phyloP scores from a whole-genome alignment of 805 yeast genomes.

The Candida michaelii region DNA sequence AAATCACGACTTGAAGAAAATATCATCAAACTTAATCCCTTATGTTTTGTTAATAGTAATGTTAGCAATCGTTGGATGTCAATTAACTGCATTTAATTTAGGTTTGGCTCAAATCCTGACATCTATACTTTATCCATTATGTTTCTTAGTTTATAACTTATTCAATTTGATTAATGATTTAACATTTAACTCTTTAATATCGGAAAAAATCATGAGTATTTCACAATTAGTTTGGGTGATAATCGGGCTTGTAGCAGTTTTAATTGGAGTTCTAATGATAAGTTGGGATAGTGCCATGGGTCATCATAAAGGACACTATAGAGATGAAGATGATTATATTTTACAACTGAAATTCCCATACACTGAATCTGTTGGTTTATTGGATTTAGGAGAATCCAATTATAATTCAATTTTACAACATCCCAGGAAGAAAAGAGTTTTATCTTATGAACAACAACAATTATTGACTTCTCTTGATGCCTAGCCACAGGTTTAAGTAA shows the following conservation, averaged over 20 bases:
- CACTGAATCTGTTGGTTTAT: conserved; percentile 1
- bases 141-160: conserved; percentile 80
- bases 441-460: conserved; percentile 15
- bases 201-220: conserved; percentile 38
- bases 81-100: conserved; percentile 68
- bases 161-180: conserved; percentile 49
- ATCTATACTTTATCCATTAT: conserved; percentile 77
- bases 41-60: conserved; percentile 51
- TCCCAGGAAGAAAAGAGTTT: conserved; percentile 10
- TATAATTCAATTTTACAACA: background rate
- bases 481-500: too few species aligned
- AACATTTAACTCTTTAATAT: conserved; percentile 62
- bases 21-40: conserved; percentile 29
- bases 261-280: conserved; percentile 68
- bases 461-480: background rate
- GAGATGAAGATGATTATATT: conserved; percentile 15
- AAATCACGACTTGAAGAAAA: conserved; percentile 20
- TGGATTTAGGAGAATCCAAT: background rate
- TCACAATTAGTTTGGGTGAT: conserved; percentile 50
- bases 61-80: conserved; percentile 64
- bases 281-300: conserved; percentile 50
- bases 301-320: background rate
- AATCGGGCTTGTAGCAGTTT: conserved; percentile 48
- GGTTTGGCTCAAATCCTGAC: conserved; percentile 73
- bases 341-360: conserved; percentile 18